Conservation (phyloP, 208 protist species). For the Trypanosoma theileri region DNA sequence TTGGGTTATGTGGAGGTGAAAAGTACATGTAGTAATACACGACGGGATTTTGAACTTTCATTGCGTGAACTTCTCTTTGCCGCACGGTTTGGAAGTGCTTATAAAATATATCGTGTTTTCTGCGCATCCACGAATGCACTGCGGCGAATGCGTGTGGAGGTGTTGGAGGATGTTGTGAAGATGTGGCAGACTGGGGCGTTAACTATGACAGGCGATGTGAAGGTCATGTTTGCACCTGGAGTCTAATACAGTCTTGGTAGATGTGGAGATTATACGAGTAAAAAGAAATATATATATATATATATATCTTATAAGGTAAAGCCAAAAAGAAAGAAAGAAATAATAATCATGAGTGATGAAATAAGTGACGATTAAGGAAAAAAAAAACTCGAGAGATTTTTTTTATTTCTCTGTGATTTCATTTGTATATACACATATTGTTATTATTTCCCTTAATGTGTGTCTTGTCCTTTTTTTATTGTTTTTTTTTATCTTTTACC, state of each 20-base stretch:
- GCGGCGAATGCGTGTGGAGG: constrained; percentile 47
- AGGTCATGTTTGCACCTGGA: constrained; percentile 42
- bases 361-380: background rate
- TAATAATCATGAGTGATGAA: no score
- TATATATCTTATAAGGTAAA: no score
- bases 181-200: constrained; percentile 65
- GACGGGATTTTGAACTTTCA: constrained; percentile 81
- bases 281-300: no score
- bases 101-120: constrained; percentile 80
- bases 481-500: constrained; percentile 13
- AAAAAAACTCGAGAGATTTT: background rate
- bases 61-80: constrained; percentile 78
- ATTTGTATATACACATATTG: background rate
- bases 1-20: constrained; percentile 82
- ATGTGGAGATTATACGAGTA: no score
- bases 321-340: no score
- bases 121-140: constrained; percentile 51
- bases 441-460: constrained; percentile 7
- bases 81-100: constrained; percentile 64
- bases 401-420: background rate
- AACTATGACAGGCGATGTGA: constrained; percentile 73
- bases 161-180: constrained; percentile 56
- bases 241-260: background rate
- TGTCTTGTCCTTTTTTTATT: constrained; percentile 9
- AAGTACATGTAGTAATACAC: constrained; percentile 53